A percentile compares a stretch with the other conserved stretches of the same genome.
Evolutionary conservation across 23 red algal genomes (phyloP).

Genomic region (Rhodosorus marinus): DNA sequence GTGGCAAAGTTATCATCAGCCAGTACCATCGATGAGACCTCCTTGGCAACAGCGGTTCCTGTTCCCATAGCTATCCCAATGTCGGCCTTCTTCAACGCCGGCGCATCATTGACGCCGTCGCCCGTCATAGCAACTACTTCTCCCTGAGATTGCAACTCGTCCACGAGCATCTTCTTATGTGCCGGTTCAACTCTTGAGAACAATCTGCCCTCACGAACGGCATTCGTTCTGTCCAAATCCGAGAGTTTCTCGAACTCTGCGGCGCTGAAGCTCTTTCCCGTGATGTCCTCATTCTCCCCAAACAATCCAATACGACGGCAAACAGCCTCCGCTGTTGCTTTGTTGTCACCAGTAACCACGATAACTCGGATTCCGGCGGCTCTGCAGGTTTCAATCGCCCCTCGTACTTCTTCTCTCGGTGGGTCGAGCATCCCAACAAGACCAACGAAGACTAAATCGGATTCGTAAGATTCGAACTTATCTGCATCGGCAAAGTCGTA

Average conservation of each 20-base stretch:
- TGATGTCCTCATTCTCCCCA: slow-evolving; percentile 24
- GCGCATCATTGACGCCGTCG: slow-evolving; percentile 97
- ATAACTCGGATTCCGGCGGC: slow-evolving; percentile 88
- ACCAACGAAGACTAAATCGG: slow-evolving; percentile 66
- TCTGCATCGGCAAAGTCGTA: slow-evolving; percentile 67
- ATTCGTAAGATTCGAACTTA: slow-evolving; percentile 40
- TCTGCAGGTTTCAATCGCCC: slow-evolving; percentile 37
- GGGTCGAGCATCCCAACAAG: slow-evolving; percentile 94
- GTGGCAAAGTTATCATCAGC: slow-evolving; percentile 98
- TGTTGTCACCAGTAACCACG: slow-evolving; percentile 97
- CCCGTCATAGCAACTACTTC: slow-evolving; percentile 96
- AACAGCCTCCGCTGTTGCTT: slow-evolving; percentile 63
- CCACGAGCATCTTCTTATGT: slow-evolving; percentile 62
- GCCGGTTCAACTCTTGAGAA: slow-evolving; percentile 90
- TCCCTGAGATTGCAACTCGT: slow-evolving; percentile 40
- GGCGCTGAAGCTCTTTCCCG: slow-evolving; percentile 58
- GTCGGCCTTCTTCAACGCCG: slow-evolving; percentile 79
- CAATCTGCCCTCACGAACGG: slow-evolving; percentile 25
- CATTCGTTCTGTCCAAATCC: neutral
- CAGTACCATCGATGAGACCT: slow-evolving; percentile 83
- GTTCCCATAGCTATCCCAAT: slow-evolving; percentile 97
- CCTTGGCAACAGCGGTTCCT: slow-evolving; percentile 87
- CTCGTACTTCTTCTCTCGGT: slow-evolving; percentile 67
- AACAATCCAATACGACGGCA: slow-evolving; percentile 77
- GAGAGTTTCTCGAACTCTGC: slow-evolving; percentile 46